phyloP scores from a whole-genome alignment of 345 rosid species.

The Balakata baccata region DNA sequence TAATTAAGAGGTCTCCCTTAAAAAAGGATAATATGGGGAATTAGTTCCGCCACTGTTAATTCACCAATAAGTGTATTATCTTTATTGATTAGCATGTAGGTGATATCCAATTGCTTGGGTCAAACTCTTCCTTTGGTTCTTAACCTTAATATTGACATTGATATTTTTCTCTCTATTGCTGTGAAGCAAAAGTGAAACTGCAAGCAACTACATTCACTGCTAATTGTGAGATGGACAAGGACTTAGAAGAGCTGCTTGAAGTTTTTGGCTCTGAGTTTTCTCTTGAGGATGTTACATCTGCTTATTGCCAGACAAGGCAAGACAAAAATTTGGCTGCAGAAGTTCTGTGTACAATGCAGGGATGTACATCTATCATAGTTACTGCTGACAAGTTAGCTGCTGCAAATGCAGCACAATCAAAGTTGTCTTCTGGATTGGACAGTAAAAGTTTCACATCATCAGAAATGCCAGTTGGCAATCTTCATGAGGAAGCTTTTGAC shows the following conservation, averaged over 20 bases:
- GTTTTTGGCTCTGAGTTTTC: slow-evolving; percentile 46
- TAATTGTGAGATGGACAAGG: slow-evolving; percentile 29
- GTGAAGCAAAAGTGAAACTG: slow-evolving; percentile 27
- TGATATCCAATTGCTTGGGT: not conserved
- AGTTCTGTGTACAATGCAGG: slow-evolving; percentile 40
- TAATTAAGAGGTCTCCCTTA: too few species aligned
- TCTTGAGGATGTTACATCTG: slow-evolving; percentile 46
- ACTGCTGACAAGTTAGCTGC: too few species aligned
- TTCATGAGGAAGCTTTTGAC: slow-evolving; percentile 15
- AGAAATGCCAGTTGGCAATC: slow-evolving; percentile 21
- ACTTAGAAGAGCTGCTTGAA: slow-evolving; percentile 41
- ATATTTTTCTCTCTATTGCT: not conserved
- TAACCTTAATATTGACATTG: not conserved
- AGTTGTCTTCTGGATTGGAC: slow-evolving; percentile 4
- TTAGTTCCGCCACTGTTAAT: too few species aligned
- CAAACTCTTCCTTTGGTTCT: not conserved
- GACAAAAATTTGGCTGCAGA: slow-evolving; percentile 38
- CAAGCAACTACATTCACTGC: slow-evolving; percentile 19
- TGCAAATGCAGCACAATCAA: slow-evolving; percentile 6
- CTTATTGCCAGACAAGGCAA: slow-evolving; percentile 37
- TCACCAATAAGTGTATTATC: too few species aligned
- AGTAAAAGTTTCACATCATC: slow-evolving; percentile 18
- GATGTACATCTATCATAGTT: not conserved
- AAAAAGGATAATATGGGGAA: too few species aligned
- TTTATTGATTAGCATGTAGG: too few species aligned